Conservation (phyloP, 805 yeast genomes). For the Yarrowia keelungensis region DNA sequence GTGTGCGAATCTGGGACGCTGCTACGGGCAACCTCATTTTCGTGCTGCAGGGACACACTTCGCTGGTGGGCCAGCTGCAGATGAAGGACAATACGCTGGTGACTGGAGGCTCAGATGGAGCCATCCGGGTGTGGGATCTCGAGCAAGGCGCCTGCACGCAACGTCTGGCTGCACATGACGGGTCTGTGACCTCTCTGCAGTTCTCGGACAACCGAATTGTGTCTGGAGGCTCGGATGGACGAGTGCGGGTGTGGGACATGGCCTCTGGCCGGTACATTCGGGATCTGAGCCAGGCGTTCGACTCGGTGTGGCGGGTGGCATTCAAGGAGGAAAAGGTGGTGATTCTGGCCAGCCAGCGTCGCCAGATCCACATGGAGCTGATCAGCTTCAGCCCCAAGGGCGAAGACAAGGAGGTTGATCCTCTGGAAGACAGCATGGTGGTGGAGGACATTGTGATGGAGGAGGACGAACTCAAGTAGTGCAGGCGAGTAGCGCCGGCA, state of each 20-base stretch:
- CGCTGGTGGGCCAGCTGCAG: conserved; percentile 87
- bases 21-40: conserved; percentile 81
- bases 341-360: conserved; percentile 49
- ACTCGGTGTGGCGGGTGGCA: conserved; percentile 54
- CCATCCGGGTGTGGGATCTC: conserved; percentile 84
- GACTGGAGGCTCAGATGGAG: conserved; percentile 88
- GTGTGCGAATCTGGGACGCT: conserved; percentile 95
- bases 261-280: conserved; percentile 52
- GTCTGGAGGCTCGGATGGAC: conserved; percentile 55
- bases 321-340: conserved; percentile 53
- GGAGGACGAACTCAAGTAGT: conserved; percentile 2
- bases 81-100: conserved; percentile 73
- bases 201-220: conserved; percentile 53
- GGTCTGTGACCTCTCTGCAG: conserved; percentile 54
- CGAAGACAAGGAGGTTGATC: conserved; percentile 25
- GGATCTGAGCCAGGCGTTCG: conserved; percentile 49
- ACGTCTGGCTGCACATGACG: conserved; percentile 56
- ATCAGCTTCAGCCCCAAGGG: conserved; percentile 49
- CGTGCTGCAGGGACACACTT: conserved; percentile 83
- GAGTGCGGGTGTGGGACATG: conserved; percentile 53
- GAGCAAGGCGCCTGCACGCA: conserved; percentile 79
- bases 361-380: conserved; percentile 50
- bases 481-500: neutral
- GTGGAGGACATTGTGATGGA: conserved; percentile 21
- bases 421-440: conserved; percentile 18